These are phyloP conservation scores for Chrysanthemum makinoi DNA, from an alignment of 129 eudicot species.

Conservation along the genomic window DNA sequence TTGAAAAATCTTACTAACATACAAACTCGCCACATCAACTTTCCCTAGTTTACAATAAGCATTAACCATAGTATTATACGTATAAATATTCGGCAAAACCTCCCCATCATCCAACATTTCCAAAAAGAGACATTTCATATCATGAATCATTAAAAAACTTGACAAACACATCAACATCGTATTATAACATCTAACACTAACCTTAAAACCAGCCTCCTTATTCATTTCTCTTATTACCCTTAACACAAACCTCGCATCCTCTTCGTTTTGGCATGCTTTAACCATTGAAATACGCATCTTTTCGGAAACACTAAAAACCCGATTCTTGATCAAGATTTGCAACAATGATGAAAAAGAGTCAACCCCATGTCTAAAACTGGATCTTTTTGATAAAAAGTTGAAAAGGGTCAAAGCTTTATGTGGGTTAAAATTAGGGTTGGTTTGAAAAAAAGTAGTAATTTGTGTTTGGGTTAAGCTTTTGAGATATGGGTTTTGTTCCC, in stretches of 20 bases:
- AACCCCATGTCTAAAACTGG: no score
- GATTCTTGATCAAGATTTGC: constrained; percentile 39
- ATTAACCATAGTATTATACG: constrained; percentile 77
- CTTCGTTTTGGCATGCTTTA: constrained; percentile 52
- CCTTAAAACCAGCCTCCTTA: constrained; percentile 30
- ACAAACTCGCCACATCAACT: constrained; percentile 56
- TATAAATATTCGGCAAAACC: constrained; percentile 53
- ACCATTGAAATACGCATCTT: constrained; percentile 47
- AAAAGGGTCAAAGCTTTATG: constrained; percentile 48
- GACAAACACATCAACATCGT: constrained; percentile 62
- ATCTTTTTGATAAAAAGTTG: no score
- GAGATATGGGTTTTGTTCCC: constrained; percentile 47
- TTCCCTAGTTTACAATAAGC: constrained; percentile 75
- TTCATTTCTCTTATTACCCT: constrained; percentile 45
- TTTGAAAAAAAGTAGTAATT: constrained; percentile 45
- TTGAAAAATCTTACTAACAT: constrained; percentile 17
- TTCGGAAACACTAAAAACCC: constrained; percentile 33
- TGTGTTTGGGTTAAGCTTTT: constrained; percentile 45
- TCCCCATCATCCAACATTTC: constrained; percentile 49
- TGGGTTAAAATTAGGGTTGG: constrained; percentile 54
- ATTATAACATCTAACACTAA: constrained; percentile 64
- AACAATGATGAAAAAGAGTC: constrained; percentile 33
- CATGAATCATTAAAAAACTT: constrained; percentile 62
- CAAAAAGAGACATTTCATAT: constrained; percentile 58
- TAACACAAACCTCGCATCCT: constrained; percentile 53